Base-by-base conservation (phyloP, 345 rosid species). In the Camelina laxa region DNA sequence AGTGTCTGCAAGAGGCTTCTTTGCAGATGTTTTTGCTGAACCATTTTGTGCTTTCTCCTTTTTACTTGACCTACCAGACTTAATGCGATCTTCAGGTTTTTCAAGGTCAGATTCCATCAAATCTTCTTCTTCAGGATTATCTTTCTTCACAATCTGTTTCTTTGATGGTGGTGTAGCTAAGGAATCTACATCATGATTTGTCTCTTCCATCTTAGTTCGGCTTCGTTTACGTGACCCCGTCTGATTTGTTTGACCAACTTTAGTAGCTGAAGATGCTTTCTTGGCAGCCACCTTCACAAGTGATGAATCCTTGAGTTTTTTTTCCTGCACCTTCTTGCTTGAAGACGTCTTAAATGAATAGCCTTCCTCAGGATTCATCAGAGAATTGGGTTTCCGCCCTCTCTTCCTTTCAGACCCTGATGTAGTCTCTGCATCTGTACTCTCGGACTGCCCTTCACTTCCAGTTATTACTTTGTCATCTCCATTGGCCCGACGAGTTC, bases 311-410 rank as follows among this genome's bases (percentile, higher is more conserved):
- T 53, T 77, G 62, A 62, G 16, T 72, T 62, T 66, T 60, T 75
- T 86, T 38, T 71, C 65, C 60, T 35, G 78, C 66, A 55, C 58
- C 54, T 75, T 86, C 78, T 62, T 82, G 21, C 60, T 60, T 42
- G 44, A 75, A 62, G 80, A 48, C 7, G 69, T 24, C 75, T 67
- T 80, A 27, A 66, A 27, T 27, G 70, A 27, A 74, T 84, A 84
- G 50, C 89, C 89, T 83, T 90, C 93, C 51, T 79, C 91, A 30
- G 91, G 82, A 72, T 81, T 86, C 82, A 87, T 84, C 77, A 85
- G 79, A 31, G 91, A 79, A 80, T 83, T 92, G 51, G 86, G 93
- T 82, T 80, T 85, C 70, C 85, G 50, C 16, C 87, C 89, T 79
- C 92, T 87, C 81, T 78, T 90, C 83, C 67, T 83, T 11, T 73